Conservation (phyloP, 164 flowering plant species). For the Santalum album region DNA sequence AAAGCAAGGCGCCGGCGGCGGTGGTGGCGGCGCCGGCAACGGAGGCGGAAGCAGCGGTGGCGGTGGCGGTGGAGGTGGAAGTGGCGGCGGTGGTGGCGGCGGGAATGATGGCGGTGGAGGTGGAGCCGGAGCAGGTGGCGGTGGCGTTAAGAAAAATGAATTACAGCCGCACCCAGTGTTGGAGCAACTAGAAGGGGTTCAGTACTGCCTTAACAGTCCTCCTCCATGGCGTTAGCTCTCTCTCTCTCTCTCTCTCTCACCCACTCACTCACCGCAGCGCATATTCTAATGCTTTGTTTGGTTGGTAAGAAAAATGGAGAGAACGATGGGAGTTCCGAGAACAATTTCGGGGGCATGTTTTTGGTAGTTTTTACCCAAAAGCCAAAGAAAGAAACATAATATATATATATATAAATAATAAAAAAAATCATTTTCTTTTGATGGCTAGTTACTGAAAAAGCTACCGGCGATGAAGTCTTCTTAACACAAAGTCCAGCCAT, state of each 20-base stretch:
- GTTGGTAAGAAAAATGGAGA: no score
- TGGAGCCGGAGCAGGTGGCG: neutral
- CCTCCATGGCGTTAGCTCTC: constrained; percentile 48
- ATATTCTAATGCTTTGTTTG: neutral
- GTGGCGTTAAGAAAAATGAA: neutral
- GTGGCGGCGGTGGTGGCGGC: no score
- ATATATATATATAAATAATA: no score
- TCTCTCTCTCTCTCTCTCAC: neutral
- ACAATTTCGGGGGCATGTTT: neutral
- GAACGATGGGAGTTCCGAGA: neutral
- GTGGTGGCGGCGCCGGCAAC: no score
- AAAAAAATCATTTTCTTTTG: no score
- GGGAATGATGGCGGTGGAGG: neutral
- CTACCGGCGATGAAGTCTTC: neutral
- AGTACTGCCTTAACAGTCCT: constrained; percentile 44
- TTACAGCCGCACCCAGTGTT: constrained; percentile 40
- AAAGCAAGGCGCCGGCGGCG: no score
- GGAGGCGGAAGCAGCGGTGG: no score
- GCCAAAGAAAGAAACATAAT: no score
- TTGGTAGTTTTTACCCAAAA: no score
- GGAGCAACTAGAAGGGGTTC: constrained; percentile 39
- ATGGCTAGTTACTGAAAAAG: no score
- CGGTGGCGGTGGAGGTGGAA: no score
- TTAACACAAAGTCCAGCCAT: neutral
- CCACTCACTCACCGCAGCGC: neutral